phyloP scores from a whole-genome alignment of 768 basidiomycete genomes.

The Tubosaeta sp. region DNA sequence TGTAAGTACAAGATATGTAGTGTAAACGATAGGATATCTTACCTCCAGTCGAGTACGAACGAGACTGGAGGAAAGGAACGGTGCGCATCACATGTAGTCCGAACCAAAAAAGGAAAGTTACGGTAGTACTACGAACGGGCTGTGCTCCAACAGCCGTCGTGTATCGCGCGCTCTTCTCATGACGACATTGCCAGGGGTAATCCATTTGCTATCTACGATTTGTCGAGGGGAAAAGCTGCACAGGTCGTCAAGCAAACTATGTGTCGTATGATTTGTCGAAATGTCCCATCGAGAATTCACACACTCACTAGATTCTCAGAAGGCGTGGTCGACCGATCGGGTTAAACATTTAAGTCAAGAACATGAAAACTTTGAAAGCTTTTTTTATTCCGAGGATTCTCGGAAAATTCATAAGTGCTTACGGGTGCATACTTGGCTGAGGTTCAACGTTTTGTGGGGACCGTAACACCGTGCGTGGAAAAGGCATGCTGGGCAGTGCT shows the following conservation, averaged over 20 bases:
- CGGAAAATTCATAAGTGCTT: not conserved
- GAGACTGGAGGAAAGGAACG: too few relatives aligned
- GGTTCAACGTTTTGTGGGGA: too few relatives aligned
- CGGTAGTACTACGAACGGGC: too few relatives aligned
- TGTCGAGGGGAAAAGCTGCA: not conserved
- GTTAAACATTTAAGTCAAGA: not conserved
- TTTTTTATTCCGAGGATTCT: not conserved
- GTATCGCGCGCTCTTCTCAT: not conserved
- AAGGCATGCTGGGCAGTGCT: not conserved
- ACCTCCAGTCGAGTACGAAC: too few relatives aligned
- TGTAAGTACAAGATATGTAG: too few relatives aligned
- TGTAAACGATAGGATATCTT: too few relatives aligned
- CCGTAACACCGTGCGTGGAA: not conserved
- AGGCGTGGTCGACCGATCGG: not conserved
- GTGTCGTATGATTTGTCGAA: not conserved
- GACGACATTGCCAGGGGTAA: not conserved
- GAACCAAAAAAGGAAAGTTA: too few relatives aligned
- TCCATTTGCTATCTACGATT: not conserved
- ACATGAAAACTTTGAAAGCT: not conserved
- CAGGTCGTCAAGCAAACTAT: not conserved
- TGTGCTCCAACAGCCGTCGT: too few relatives aligned
- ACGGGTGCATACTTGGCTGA: not conserved
- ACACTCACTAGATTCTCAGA: not conserved
- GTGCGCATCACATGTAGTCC: too few relatives aligned
- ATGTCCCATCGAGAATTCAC: slow-evolving; percentile 1